A percentile compares a stretch with the other conserved stretches of the same genome.
Evolutionary conservation across 2,329 filamentous ascomycete species (phyloP).

Genomic region (Scedosporium minutisporum): DNA sequence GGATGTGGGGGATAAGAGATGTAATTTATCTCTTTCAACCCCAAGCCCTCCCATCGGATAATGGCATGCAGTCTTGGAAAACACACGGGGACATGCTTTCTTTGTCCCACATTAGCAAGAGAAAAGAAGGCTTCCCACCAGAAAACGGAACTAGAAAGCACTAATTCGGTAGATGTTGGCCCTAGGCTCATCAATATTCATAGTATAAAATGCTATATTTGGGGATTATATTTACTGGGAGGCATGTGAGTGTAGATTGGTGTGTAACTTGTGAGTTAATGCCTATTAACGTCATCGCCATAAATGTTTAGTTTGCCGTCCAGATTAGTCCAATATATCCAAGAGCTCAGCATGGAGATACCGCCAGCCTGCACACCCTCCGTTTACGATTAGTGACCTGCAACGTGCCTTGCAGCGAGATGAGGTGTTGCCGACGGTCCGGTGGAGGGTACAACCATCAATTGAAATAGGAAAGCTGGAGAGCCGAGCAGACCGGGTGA

Average conservation of each 20-base stretch:
- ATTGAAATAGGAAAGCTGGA: neutral
- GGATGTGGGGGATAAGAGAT: neutral
- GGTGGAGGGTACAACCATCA: neutral
- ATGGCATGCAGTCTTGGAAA: neutral
- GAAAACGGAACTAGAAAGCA: neutral
- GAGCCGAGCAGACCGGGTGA: neutral
- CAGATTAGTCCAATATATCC: neutral
- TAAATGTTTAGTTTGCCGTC: neutral
- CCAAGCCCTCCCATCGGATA: neutral
- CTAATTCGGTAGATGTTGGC: no score
- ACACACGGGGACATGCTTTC: neutral
- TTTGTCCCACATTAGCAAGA: neutral
- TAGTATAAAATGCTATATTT: neutral
- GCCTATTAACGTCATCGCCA: neutral
- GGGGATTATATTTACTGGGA: neutral
- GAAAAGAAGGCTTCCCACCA: no score
- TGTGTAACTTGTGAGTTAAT: neutral
- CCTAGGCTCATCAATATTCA: no score
- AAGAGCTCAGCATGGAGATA: neutral
- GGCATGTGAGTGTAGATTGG: neutral
- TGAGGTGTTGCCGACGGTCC: neutral
- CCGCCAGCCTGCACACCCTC: neutral
- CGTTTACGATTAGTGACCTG: neutral
- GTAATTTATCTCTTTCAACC: neutral
- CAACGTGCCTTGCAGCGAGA: slow-evolving; percentile 1